These are phyloP conservation scores for Podila epigama DNA, from an alignment of 192 early-diverging fungal species.

Conservation along the genomic window DNA sequence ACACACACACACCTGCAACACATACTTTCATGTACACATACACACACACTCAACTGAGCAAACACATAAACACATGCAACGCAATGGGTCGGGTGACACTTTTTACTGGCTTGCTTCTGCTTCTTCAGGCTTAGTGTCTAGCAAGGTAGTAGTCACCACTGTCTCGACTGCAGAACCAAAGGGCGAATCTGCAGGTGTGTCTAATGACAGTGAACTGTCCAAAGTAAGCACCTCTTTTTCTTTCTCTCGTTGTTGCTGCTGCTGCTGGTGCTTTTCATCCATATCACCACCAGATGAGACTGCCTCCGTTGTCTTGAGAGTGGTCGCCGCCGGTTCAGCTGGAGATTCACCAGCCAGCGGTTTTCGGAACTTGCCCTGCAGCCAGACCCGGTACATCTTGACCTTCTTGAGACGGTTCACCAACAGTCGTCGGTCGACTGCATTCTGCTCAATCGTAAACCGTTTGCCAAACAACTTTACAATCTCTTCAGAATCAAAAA, in stretches of 20 bases:
- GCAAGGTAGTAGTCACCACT: no score
- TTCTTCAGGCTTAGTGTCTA: no score
- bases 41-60: no score
- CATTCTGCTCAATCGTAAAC: slow-evolving; percentile 89
- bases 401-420: slow-evolving; percentile 91
- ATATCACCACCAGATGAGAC: no score
- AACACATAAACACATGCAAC: no score
- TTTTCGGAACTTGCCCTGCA: slow-evolving; percentile 96
- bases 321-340: slow-evolving; percentile 9
- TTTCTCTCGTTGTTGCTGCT: background rate
- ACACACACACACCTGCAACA: no score
- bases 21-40: no score
- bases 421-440: slow-evolving; percentile 88
- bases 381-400: slow-evolving; percentile 98
- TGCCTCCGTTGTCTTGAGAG: slow-evolving; percentile 5
- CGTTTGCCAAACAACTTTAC: slow-evolving; percentile 57
- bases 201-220: slow-evolving; percentile 7
- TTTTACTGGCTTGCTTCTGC: no score
- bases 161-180: no score
- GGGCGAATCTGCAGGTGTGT: slow-evolving; percentile 16
- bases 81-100: no score
- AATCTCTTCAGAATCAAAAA: slow-evolving; percentile 80
- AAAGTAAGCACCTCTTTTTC: background rate
- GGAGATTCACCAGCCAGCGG: slow-evolving; percentile 24
- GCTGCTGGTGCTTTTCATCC: background rate